Evolutionary conservation across 2,329 filamentous ascomycete genomes (phyloP).

Genomic region (Alternaria sp.): DNA sequence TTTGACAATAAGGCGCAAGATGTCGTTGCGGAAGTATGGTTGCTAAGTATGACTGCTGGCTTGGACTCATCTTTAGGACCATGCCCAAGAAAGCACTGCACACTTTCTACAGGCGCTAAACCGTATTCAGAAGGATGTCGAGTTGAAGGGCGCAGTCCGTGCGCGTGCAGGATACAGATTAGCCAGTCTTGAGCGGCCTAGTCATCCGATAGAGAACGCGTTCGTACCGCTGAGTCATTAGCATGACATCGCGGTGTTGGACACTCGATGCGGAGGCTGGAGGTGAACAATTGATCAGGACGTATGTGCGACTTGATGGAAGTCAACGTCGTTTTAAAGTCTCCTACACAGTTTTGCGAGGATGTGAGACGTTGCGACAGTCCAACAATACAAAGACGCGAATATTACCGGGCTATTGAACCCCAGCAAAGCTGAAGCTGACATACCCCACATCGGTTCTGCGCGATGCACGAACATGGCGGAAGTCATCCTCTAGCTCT

Average conservation of each 20-base stretch:
- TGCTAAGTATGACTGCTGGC: slow-evolving; percentile 18
- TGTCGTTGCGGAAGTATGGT: slow-evolving; percentile 10
- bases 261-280: neutral
- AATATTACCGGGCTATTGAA: slow-evolving; percentile 1
- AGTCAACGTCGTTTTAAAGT: neutral
- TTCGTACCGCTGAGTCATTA: slow-evolving; percentile 16
- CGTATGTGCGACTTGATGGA: neutral
- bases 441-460: slow-evolving; percentile 24
- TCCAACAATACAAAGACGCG: neutral
- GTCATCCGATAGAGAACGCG: slow-evolving; percentile 8
- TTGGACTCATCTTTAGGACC: slow-evolving; percentile 6
- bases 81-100: slow-evolving; percentile 8
- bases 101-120: slow-evolving; percentile 13
- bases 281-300: too few species aligned
- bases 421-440: slow-evolving; percentile 15
- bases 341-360: neutral
- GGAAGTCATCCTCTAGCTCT: slow-evolving; percentile 6
- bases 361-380: neutral
- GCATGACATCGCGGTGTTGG: neutral
- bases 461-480: slow-evolving; percentile 5
- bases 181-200: slow-evolving; percentile 9
- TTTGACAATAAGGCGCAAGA: slow-evolving; percentile 27
- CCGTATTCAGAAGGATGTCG: slow-evolving; percentile 15
- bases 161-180: slow-evolving; percentile 17
- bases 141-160: slow-evolving; percentile 26